Evolutionary conservation across 164 flowering plant species (phyloP).

Genomic region (Tinospora cordifolia): DNA sequence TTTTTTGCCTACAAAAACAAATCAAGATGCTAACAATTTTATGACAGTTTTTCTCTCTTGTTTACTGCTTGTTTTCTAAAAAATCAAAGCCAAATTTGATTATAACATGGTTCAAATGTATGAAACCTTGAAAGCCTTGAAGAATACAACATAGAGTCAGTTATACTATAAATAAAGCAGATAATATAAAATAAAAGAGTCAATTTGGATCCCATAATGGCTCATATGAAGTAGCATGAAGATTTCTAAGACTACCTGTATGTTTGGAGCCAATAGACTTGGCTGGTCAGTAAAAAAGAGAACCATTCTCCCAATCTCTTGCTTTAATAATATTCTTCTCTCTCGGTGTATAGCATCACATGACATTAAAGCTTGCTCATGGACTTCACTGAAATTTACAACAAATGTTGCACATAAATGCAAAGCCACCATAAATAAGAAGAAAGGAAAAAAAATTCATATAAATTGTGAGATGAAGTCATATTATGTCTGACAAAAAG

Average conservation of each 20-base stretch:
- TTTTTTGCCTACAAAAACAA: no score
- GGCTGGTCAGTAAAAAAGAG: conserved; percentile 94
- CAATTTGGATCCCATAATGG: not conserved
- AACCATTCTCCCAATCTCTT: conserved; percentile 97
- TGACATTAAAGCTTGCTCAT: conserved; percentile 76
- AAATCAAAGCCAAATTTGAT: no score
- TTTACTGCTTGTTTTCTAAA: no score
- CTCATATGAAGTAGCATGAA: not conserved
- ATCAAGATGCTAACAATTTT: no score
- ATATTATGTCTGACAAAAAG: not conserved
- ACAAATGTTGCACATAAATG: conserved; percentile 8
- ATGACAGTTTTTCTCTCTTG: no score
- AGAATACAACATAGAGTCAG: no score
- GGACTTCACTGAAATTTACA: conserved; percentile 66
- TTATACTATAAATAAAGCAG: not conserved
- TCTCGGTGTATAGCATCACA: conserved; percentile 91
- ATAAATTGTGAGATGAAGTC: not conserved
- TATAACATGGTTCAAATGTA: no score
- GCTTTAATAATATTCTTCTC: conserved; percentile 81
- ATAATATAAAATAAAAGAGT: not conserved
- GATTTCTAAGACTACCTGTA: conserved; percentile 50
- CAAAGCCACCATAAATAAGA: not conserved
- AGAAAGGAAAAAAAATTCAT: not conserved
- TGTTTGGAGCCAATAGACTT: conserved; percentile 93
- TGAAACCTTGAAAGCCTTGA: no score